Evolutionary conservation across 306 rosid genomes (phyloP).

Genomic region (Pterocarpus macrocarpus): DNA sequence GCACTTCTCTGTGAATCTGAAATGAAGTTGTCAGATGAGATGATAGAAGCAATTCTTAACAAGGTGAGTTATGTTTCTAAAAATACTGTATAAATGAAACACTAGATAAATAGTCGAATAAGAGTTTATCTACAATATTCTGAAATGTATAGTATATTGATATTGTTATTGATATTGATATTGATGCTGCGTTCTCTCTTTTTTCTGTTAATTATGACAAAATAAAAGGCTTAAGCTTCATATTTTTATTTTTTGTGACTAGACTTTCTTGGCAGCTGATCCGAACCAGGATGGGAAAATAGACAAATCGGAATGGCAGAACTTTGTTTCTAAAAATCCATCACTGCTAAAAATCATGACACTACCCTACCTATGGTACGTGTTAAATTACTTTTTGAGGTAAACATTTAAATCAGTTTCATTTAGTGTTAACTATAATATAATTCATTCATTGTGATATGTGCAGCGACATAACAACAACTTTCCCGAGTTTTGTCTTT

Average conservation of each 20-base stretch:
- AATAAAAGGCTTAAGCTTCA: neutral
- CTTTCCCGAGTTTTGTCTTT: constrained; percentile 94
- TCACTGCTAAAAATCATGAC: constrained; percentile 89
- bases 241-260: constrained; percentile 40
- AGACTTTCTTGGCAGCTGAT: constrained; percentile 95
- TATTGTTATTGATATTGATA: neutral
- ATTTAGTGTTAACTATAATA: neutral
- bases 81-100: neutral
- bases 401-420: neutral
- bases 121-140: neutral
- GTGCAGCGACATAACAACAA: constrained; percentile 90
- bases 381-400: neutral
- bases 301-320: constrained; percentile 78
- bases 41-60: constrained; percentile 74
- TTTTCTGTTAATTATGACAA: neutral
- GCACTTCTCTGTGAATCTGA: constrained; percentile 91
- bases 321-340: constrained; percentile 76
- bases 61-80: constrained; percentile 61
- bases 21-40: constrained; percentile 82
- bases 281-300: constrained; percentile 89
- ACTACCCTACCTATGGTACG: constrained; percentile 81
- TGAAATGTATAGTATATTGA: neutral
- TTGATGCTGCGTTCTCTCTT: neutral
- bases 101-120: no score
- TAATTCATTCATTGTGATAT: constrained; percentile 34